Conservation (phyloP, 208 protist genomes). For the Acanthamoeba culbertsoni region DNA sequence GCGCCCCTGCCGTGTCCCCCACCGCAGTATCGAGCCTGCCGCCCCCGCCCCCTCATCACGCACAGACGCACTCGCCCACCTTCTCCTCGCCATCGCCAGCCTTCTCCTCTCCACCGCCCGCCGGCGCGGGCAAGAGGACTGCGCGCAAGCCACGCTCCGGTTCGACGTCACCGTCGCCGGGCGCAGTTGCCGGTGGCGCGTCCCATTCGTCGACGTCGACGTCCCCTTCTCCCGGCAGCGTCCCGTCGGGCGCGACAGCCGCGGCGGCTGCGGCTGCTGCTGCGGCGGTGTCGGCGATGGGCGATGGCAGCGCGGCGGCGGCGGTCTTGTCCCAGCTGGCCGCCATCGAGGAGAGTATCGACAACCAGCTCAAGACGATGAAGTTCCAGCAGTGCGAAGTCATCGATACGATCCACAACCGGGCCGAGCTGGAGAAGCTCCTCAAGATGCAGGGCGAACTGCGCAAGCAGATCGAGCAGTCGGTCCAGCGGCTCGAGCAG, state of each 20-base stretch:
- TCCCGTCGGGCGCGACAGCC: background rate
- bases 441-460: conserved; percentile 9
- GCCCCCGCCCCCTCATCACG: background rate
- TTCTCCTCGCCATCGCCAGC: background rate
- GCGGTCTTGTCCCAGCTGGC: background rate
- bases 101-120: background rate
- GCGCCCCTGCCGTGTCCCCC: background rate
- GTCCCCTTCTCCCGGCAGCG: background rate
- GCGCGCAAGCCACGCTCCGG: background rate
- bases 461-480: conserved; percentile 9
- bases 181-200: background rate
- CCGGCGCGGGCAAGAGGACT: background rate
- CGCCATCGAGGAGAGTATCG: background rate
- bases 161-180: background rate
- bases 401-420: background rate
- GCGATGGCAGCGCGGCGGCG: background rate
- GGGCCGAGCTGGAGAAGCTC: background rate
- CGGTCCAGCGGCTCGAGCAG: background rate
- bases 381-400: conserved; percentile 6
- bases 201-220: background rate
- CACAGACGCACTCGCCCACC: background rate
- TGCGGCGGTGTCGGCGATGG: background rate
- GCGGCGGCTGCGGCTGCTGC: background rate
- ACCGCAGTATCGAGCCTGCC: background rate
- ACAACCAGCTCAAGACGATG: conserved; percentile 48